Evolutionary conservation across 2,329 filamentous ascomycete genomes (phyloP), one percentile per base, ranked within the genome.

Genomic region (Claviceps sp.): DNA sequence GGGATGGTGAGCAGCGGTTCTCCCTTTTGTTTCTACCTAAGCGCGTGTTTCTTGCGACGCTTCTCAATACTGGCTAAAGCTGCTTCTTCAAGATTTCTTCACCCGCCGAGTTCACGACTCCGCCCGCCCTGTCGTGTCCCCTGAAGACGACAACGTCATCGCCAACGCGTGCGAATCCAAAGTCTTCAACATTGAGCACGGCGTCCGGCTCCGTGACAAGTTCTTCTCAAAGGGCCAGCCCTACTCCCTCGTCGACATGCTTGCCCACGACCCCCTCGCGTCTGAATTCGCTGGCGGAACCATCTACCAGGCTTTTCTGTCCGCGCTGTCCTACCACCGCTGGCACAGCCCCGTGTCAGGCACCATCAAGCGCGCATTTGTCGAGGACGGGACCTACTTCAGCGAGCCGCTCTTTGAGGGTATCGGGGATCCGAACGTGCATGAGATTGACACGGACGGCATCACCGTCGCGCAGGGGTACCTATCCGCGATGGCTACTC

Each of bases 191-290:
- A 60, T 82, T 1, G 69, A 67, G 7, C 66, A 63, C 30, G 58
- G 76, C 46, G 76, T 79, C 49, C 71, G 75, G 49, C 67, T 77
- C 1, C 76, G 76, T 20, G 81, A 84, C 59, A 64, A 65, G 6
- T 87, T 87, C 70, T 87, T 81, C 75, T 71, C 81, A 60, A 88
- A 87, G 62, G 75, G 73, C 8, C 81, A 86, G 64, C 81, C 81
- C 0, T 87, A 87, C 66, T 84, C 79, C 0, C 63, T 84, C 18
- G 58, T 69, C 2, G 77, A 85, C 61, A 85, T 85, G 79, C 69
- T 87, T 3, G 74, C 69, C 0, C 67, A 78, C 58, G 78, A 84
- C 57, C 60, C 69, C 0, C 63, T 79, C 1, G 69, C 78, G 0
- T 58, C 68, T 7, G 60, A 77, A 1, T 87, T 87, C 57, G 73